Base-by-base conservation (phyloP, 371 early-diverging fungal species). In the Syncephalastrum contaminatum region DNA sequence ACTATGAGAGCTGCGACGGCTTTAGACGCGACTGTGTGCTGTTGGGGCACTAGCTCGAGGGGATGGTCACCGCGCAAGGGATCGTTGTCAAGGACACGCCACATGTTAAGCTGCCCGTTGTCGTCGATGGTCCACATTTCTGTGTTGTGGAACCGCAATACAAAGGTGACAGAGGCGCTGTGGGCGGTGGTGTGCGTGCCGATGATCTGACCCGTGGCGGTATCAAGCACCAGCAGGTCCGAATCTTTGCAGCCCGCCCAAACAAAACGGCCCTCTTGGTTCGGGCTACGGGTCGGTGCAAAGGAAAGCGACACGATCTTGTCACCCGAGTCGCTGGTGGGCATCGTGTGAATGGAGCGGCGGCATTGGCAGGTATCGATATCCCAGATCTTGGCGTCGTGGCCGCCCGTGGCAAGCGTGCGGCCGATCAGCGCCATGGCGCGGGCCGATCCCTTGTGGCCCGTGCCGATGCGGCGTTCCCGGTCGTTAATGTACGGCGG, bases 71-170 rank as follows among this genome's bases (percentile, higher is more conserved):
- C 36, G 36, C 36, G 36, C 12, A 10, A 6, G 10, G 36, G 36
- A 10, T 30, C 36, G 10, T 30, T 30, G 40, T 64, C 70, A 48
- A 75, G 63, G 1, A 69, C 59, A 2, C 77, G 73, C 94, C 93
- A 93, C 4, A 88, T 74, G 54, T 82, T 80, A 40, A 91, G 59
- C 4, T 77, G 67, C 2, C 92, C 92, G 39, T 70, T 77, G 16
- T 90, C 89, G 55, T 93, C 93, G 13, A 91, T 63, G 0, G 91
- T 86, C 88, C 87, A 89, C 48, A 93, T 67, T 41, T 85, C 78
- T 7, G 66, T 64, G 39, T 79, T 74, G 14, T 62, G 48, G 40
- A 75, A 64, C 5, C 86, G 79, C 50, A 91, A 52, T 16, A 93
- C 81, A 55, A 83, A 84, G n/a, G 70, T 76, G 15, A 93, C 75